A percentile compares a stretch with the other conserved stretches of the same genome.
phyloP scores from a whole-genome alignment of 306 rosid genomes.

The Cajanus cajan region DNA sequence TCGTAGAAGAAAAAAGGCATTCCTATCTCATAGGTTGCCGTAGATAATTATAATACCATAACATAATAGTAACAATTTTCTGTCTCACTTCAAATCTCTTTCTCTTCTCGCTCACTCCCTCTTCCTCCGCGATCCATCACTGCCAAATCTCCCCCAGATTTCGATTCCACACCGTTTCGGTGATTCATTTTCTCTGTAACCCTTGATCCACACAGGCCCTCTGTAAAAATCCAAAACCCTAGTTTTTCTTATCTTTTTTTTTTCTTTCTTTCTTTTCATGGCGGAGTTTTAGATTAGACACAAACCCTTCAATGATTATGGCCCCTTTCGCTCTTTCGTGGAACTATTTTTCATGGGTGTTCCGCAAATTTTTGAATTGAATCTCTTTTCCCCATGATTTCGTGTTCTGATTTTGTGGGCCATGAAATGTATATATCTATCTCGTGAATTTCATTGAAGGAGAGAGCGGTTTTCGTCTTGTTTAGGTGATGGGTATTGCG shows the following conservation, averaged over 20 bases:
- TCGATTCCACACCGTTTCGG: not conserved
- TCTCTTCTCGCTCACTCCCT: slow-evolving; percentile 22
- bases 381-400: slow-evolving; percentile 14
- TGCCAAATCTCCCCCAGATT: slow-evolving; percentile 26
- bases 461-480: slow-evolving; percentile 12
- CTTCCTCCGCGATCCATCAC: slow-evolving; percentile 43
- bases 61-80: slow-evolving; percentile 12
- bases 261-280: not conserved
- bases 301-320: slow-evolving; percentile 42
- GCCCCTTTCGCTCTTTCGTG: slow-evolving; percentile 27
- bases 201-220: slow-evolving; percentile 48
- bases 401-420: slow-evolving; percentile 36
- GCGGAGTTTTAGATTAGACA: slow-evolving; percentile 42
- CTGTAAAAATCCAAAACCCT: slow-evolving; percentile 46
- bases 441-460: slow-evolving; percentile 33
- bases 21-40: not conserved
- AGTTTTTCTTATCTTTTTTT: slow-evolving; percentile 14
- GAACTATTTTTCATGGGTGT: slow-evolving; percentile 28
- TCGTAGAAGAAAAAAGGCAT: not conserved
- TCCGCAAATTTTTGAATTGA: slow-evolving; percentile 24
- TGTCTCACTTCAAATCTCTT: slow-evolving; percentile 33
- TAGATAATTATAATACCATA: slow-evolving; percentile 3
- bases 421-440: slow-evolving; percentile 33
- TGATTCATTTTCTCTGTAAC: slow-evolving; percentile 15
- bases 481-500: slow-evolving; percentile 27